These are phyloP conservation scores for Penstemon eatonii DNA, from an alignment of 257 asterid genomes.

Conservation along the genomic window DNA sequence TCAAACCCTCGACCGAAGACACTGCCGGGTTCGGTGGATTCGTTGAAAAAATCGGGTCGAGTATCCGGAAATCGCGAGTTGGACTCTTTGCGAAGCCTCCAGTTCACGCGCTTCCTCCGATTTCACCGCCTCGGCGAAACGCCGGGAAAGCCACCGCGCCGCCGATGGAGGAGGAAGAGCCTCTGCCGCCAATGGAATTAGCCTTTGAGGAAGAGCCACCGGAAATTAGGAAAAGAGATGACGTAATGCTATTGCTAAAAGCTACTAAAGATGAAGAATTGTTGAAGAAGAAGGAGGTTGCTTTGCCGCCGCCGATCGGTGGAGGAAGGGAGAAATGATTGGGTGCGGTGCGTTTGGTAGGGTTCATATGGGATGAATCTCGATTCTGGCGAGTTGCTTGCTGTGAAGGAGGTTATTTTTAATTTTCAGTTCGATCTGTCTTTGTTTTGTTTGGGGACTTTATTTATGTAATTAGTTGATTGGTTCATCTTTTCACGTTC, in stretches of 20 bases:
- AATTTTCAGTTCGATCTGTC: background rate
- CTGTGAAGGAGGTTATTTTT: slow-evolving; percentile 77
- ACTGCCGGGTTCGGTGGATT: slow-evolving; percentile 74
- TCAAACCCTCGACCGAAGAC: slow-evolving; percentile 70
- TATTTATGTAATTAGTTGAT: background rate
- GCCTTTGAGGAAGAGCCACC: slow-evolving; percentile 43
- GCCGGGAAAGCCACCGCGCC: slow-evolving; percentile 32
- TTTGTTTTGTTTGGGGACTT: background rate
- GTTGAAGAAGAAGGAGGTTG: slow-evolving; percentile 33
- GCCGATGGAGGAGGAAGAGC: slow-evolving; percentile 41
- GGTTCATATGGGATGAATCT: slow-evolving; percentile 97
- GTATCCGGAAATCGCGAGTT: slow-evolving; percentile 86
- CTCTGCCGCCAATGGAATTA: slow-evolving; percentile 58
- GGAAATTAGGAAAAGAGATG: slow-evolving; percentile 50
- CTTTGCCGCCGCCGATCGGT: slow-evolving; percentile 63
- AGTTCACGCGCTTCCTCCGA: slow-evolving; percentile 61
- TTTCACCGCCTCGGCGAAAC: slow-evolving; percentile 38
- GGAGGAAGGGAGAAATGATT: slow-evolving; percentile 79
- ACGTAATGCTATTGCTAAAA: slow-evolving; percentile 32
- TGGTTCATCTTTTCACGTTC: background rate
- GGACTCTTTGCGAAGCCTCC: slow-evolving; percentile 74
- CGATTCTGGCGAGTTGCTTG: slow-evolving; percentile 93
- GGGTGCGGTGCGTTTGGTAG: slow-evolving; percentile 98
- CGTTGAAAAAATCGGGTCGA: slow-evolving; percentile 91
- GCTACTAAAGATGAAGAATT: slow-evolving; percentile 30